These are phyloP conservation scores for Skeletonema menzelii DNA, from an alignment of 108 stramenopile genomes.

Conservation along the genomic window DNA sequence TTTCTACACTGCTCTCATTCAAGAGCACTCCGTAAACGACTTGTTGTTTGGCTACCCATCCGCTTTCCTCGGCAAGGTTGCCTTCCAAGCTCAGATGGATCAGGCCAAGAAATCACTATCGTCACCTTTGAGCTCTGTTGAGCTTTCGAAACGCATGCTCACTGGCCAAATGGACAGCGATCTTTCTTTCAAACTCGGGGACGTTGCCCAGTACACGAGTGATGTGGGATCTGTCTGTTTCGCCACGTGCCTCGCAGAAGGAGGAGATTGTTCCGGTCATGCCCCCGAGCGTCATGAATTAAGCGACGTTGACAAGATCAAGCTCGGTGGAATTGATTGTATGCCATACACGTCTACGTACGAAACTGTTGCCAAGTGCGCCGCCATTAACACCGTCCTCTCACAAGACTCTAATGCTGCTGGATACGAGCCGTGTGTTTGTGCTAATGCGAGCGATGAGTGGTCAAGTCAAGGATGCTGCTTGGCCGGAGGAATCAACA, in stretches of 20 bases:
- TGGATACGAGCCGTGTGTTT: conserved; percentile 37
- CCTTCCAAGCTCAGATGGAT: conserved; percentile 25
- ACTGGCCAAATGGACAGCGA: conserved; percentile 43
- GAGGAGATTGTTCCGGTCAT: conserved; percentile 25
- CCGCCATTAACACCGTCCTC: conserved; percentile 35
- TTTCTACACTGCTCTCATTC: conserved; percentile 49
- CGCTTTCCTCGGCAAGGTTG: conserved; percentile 46
- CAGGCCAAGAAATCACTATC: conserved; percentile 28
- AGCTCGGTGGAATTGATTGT: conserved; percentile 56
- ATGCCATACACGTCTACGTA: conserved; percentile 52
- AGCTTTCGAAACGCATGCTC: conserved; percentile 43
- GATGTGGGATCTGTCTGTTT: conserved; percentile 46
- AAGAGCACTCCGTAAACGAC: conserved; percentile 51
- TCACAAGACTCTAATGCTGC: conserved; percentile 21
- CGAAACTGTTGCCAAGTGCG: conserved; percentile 41
- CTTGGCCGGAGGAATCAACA: conserved; percentile 38
- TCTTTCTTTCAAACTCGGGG: conserved; percentile 44
- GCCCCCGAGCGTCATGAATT: conserved; percentile 50
- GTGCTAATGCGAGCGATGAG: conserved; percentile 49
- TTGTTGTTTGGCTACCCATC: conserved; percentile 56
- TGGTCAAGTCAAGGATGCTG: conserved; percentile 53
- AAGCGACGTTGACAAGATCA: conserved; percentile 43
- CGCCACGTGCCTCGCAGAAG: conserved; percentile 23
- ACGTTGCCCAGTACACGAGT: conserved; percentile 46
- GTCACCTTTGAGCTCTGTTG: conserved; percentile 10